Evolutionary conservation across 2,329 filamentous ascomycete species (phyloP), one percentile per base, ranked within the genome.

Genomic region (Xylariaceae sp.): DNA sequence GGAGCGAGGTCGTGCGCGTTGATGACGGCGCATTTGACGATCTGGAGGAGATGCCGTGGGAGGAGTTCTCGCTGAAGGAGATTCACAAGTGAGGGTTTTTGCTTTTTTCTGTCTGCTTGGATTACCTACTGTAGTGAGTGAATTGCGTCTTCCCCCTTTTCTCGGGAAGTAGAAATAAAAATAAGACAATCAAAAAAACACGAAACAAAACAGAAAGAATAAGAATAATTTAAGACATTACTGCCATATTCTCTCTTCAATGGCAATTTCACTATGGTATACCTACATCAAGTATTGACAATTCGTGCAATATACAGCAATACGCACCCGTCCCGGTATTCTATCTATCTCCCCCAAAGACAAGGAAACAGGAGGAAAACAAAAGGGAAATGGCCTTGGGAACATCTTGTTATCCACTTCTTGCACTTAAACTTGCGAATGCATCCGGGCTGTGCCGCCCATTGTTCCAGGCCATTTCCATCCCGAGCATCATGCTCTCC

Each of bases 391-490:
- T 10, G 13, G 13, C 32, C 10, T 34, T 3, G 13, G 32, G 10
- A 19, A 18, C 21, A 55, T 56, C 59, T 68, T 52, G 65, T 72
- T 62, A 77, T 65, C 68, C 71, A 64, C 80, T 78, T 60, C 80
- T 74, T 49, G 86, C 83, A 64, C 86, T 89, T 59, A 92, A 73
- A 47, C 85, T 88, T 2, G 87, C 83, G 76, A 91, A 92, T 13
- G 88, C 88, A 70, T 92, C 88, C 3, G 88, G 88, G 63, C 87
- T 90, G 65, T 91, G 87, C 40, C 88, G 76, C 9, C 88, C 88
- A 62, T 85, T 86, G 63, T 76, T 77, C 81, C 81, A 84, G 43
- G 80, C 78, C 75, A 84, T 80, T 52, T 82, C 81, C 68, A 83
- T 76, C 39, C 87, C 80, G 60, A 84, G 77, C 51, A 76, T 81